Base-by-base conservation (phyloP, 768 basidiomycete species). In the Hirschioporus abietinus region DNA sequence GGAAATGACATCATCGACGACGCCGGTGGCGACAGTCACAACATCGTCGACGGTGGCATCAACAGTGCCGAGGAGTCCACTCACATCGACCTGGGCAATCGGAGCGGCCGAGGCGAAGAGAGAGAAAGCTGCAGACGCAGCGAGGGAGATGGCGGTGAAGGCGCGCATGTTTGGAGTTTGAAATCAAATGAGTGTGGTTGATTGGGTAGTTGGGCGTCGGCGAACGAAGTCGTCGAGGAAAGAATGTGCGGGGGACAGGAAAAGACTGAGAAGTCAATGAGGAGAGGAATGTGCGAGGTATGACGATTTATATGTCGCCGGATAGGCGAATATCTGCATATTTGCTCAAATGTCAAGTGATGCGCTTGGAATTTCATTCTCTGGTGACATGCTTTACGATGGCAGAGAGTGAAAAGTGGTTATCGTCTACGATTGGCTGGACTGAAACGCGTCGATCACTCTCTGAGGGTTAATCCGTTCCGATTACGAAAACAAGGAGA, bases 141-240 rank as follows among this genome's bases (percentile, higher is more conserved):
- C 63, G 70, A 69, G 62, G 66, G 69, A 64, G 65, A 73, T 42
- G 64, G 68, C 67, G 69, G 64, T 68, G 69, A 78, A 77, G 64
- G 76, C 78, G 72, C 70, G 74, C 80, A 80, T 80, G 67, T 73
- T 73, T 66, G 12, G 42, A 52, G 20, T 12, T 36, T 36, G 35
- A 15, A 15, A 52, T 52, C 12, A 52, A 52, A 52, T 3, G 42
- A 52, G 42, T 52, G 42, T 52, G 42, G 42, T 3, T 52, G 42
- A 1, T 52, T 52, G 42, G 42, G 42, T 20, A 52, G 42, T 15
- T 52, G 42, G 42, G 12, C 4, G 30, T 30, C 42, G 42, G 12
- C 42, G 42, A 52, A 15, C 42, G 12, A 52, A 52, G 42, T 52
- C 42, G 42, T 52, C 42, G 42, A 52, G 42, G 42, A 52, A 52